Base-by-base conservation (phyloP, 192 early-diverging fungal genomes). In the Lunasporangiospora selenospora region DNA sequence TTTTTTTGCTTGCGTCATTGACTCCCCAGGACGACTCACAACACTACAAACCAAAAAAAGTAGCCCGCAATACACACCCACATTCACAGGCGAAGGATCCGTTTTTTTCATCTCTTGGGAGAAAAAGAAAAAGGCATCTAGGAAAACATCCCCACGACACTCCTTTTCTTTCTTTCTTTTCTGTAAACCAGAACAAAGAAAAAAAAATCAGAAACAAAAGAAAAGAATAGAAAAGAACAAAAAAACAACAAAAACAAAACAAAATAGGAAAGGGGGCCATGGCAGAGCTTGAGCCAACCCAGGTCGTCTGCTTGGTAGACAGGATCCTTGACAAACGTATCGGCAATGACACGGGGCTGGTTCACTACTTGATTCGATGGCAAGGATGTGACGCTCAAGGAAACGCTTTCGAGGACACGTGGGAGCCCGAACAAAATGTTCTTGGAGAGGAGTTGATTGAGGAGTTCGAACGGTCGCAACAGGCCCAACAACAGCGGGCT, bases 351-450 rank as follows among this genome's bases (percentile, higher is more conserved):
- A 73, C 69, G 3, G 69, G 60, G 11, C 43, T 32, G 6, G 46
- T 56, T 3, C 60, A 73, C 13, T 73, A 73, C 47, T 24, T 73
- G 7, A 58, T 73, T 29, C 29, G 55, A 43, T 73, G 69, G 69
- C 60, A 62, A 36, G 69, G 69, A 19, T 42, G 32, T 10, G 69
- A 73, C 44, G 31, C 45, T 3, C 38, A 73, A 3, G 69, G 69
- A 18, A 62, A 58, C 11, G 53, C 30, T 10, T 63, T 52, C 30
- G 69, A 73, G 24, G 55, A 73, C 27, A 37, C 69, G 3, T 73
- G 69, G 69, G 69, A 73, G 19, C 69, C 69, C 12, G 69, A 73
- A 39, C 39, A 58, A 15, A 63, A 73, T 21, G 37, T 73, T 2
- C 33, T 73, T n/a, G 69, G 69, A 3, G 60, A 58, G 41, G 69